A percentile compares a stretch with the other conserved stretches of the same genome.
These are phyloP conservation scores for Hymenoscyphus fructigenus DNA, from an alignment of 2,329 filamentous ascomycete species.

Conservation along the genomic window DNA sequence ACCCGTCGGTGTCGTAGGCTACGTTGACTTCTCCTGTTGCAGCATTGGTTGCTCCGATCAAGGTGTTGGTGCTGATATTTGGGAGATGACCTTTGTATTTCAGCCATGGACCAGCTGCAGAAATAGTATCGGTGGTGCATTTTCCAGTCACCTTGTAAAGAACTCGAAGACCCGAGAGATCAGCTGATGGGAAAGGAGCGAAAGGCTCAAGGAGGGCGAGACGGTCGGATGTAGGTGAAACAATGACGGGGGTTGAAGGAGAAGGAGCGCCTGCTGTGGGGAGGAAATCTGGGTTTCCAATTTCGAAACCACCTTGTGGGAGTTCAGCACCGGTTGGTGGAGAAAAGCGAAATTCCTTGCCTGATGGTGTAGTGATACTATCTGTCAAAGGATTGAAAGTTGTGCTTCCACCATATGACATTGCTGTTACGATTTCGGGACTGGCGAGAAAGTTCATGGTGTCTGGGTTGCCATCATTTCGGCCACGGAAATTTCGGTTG, in stretches of 20 bases:
- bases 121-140: slow-evolving; percentile 99
- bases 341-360: slow-evolving; percentile 80
- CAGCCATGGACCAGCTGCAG: slow-evolving; percentile 92
- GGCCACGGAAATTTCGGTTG: slow-evolving; percentile 96
- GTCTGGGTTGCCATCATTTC: slow-evolving; percentile 92
- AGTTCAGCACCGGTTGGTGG: slow-evolving; percentile 71
- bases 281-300: slow-evolving; percentile 72
- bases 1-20: slow-evolving; percentile 83
- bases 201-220: slow-evolving; percentile 92
- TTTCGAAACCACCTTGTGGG: slow-evolving; percentile 66
- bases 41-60: slow-evolving; percentile 91
- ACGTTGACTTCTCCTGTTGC: slow-evolving; percentile 90
- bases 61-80: slow-evolving; percentile 96
- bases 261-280: slow-evolving; percentile 73
- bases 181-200: slow-evolving; percentile 71
- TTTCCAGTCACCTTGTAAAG: slow-evolving; percentile 97
- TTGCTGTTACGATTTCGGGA: slow-evolving; percentile 93
- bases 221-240: slow-evolving; percentile 84
- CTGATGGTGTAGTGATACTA: slow-evolving; percentile 73
- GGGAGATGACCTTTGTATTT: slow-evolving; percentile 99
- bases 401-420: slow-evolving; percentile 88
- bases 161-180: slow-evolving; percentile 76
- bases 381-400: slow-evolving; percentile 97
- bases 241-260: slow-evolving; percentile 67
- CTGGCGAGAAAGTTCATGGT: slow-evolving; percentile 99